A percentile compares a stretch with the other conserved stretches of the same genome.
These are phyloP conservation scores for Rhododendron simsii DNA, from an alignment of 148 eudicot genomes.

Conservation along the genomic window DNA sequence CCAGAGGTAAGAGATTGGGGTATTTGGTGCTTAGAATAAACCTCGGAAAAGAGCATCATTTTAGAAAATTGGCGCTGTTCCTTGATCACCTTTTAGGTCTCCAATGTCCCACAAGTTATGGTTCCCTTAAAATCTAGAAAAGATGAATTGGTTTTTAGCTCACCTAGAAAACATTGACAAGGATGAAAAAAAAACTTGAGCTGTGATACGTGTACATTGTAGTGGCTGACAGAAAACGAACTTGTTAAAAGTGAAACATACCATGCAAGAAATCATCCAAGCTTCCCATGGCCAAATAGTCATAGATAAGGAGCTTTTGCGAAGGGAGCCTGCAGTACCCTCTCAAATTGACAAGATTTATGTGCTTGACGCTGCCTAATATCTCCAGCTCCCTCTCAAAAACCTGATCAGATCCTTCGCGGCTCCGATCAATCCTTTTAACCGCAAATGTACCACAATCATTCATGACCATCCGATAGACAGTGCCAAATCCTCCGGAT, in stretches of 20 bases:
- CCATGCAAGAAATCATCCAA: slow-evolving; percentile 82
- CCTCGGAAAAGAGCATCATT: not conserved
- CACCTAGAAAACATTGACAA: not conserved
- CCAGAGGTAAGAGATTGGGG: not conserved
- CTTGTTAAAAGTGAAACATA: slow-evolving; percentile 20
- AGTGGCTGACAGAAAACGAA: not conserved
- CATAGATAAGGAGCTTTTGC: slow-evolving; percentile 87
- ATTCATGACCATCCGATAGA: slow-evolving; percentile 93
- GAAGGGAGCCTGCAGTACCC: slow-evolving; percentile 88
- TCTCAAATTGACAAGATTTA: slow-evolving; percentile 82
- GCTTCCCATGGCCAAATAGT: slow-evolving; percentile 87
- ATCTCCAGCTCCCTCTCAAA: slow-evolving; percentile 91
- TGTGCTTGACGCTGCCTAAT: slow-evolving; percentile 89
- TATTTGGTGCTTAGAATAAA: not conserved
- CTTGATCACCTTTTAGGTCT: not conserved
- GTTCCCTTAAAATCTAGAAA: not conserved
- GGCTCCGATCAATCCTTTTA: slow-evolving; percentile 67
- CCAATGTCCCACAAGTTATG: not conserved
- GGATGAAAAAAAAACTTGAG: not conserved
- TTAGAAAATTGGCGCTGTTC: not conserved
- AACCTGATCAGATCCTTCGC: slow-evolving; percentile 75
- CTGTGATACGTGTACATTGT: not conserved
- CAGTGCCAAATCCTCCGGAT: slow-evolving; percentile 95
- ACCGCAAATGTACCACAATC: slow-evolving; percentile 97
- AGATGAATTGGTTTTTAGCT: not conserved